phyloP scores from a whole-genome alignment of 192 early-diverging fungal species.

The Coemansia sp. region DNA sequence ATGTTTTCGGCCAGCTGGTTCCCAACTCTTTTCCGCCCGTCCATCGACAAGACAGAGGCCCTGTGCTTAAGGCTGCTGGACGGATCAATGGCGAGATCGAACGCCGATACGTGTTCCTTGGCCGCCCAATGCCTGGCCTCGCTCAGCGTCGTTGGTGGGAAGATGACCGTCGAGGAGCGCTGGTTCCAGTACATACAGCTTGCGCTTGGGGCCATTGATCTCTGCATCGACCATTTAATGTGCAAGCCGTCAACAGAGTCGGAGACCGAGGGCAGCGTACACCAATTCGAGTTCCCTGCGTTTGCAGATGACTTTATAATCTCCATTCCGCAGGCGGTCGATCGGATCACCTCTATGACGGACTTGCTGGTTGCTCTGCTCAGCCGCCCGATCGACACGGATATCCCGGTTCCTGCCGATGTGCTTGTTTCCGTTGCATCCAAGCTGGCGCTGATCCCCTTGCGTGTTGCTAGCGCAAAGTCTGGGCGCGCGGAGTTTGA shows the following conservation, averaged over 20 bases:
- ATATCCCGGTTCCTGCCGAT: conserved; percentile 34
- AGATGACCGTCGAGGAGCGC: conserved; percentile 36
- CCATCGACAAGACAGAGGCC: conserved; percentile 40
- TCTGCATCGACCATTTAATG: conserved; percentile 45
- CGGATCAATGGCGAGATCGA: conserved; percentile 6
- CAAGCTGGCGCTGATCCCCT: conserved; percentile 29
- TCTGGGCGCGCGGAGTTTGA: conserved; percentile 35
- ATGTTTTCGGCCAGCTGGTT: conserved; percentile 43
- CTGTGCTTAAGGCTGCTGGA: conserved; percentile 35
- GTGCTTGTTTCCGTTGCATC: conserved; percentile 25
- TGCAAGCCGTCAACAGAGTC: conserved; percentile 9
- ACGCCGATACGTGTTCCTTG: conserved; percentile 6
- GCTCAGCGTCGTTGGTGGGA: conserved; percentile 31
- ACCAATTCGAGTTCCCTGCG: conserved; percentile 19
- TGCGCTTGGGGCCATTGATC: conserved; percentile 36
- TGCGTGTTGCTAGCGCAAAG: conserved; percentile 36
- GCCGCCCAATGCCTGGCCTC: conserved; percentile 16
- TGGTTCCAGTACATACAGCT: conserved; percentile 41
- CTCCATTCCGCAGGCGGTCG: conserved; percentile 47
- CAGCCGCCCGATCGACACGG: conserved; percentile 22
- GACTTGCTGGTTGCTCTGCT: conserved; percentile 40
- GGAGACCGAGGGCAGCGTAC: neutral
- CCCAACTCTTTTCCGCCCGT: conserved; percentile 47
- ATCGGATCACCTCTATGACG: conserved; percentile 38
- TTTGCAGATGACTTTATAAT: conserved; percentile 30